Evolutionary conservation across 208 protist species (phyloP).

Genomic region (Leishmania lainsoni): DNA sequence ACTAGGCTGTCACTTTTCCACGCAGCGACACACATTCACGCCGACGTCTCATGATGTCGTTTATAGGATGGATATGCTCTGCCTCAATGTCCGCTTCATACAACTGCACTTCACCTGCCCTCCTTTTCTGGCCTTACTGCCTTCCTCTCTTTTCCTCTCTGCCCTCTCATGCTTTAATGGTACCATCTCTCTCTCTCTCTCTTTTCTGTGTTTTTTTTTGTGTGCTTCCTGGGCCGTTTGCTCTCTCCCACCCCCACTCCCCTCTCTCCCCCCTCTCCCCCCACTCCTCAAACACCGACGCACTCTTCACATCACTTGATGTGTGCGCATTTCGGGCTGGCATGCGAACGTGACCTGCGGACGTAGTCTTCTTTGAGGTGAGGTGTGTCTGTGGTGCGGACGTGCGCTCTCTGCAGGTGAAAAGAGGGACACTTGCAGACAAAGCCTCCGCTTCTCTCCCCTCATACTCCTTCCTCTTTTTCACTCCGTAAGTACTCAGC

Average conservation of each 20-base stretch:
- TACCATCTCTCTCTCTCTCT: constrained; percentile 16
- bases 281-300: neutral
- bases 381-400: neutral
- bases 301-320: neutral
- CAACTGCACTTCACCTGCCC: neutral
- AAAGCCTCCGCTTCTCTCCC: neutral
- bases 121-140: neutral
- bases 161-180: neutral
- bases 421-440: neutral
- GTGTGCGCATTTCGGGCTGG: neutral
- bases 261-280: too few relatives aligned
- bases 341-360: neutral
- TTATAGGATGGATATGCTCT: neutral
- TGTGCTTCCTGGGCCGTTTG: neutral
- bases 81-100: neutral
- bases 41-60: neutral
- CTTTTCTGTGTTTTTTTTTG: neutral
- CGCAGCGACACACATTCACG: neutral
- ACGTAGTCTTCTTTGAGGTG: neutral
- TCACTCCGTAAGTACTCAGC: neutral
- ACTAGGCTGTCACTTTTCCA: too few relatives aligned
- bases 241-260: too few relatives aligned
- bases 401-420: neutral
- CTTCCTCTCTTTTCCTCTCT: neutral
- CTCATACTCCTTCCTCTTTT: neutral